Conservation (phyloP, 495 filamentous ascomycete genomes). For the Trichodelitschia bisporula region DNA sequence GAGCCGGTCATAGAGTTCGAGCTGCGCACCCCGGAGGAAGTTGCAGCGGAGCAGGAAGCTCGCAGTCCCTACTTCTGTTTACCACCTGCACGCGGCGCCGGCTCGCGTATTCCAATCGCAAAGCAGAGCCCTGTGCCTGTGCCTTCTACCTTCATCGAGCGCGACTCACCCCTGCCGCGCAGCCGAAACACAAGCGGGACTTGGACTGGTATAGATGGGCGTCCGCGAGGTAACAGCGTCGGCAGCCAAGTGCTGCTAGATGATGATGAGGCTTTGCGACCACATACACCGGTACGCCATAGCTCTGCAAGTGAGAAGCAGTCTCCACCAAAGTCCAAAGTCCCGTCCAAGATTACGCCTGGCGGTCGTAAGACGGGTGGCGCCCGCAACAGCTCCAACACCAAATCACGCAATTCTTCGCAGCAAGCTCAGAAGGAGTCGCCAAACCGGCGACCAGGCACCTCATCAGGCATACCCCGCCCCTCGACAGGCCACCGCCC, state of each 20-base stretch:
- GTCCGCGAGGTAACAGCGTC: constrained; percentile 49
- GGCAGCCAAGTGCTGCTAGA: constrained; percentile 31
- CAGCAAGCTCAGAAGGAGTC: constrained; percentile 8
- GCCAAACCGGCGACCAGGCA: constrained; percentile 30
- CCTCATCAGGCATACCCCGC: constrained; percentile 27
- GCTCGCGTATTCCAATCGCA: constrained; percentile 64
- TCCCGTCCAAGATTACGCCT: constrained; percentile 10
- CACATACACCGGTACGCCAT: constrained; percentile 10
- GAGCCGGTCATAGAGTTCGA: constrained; percentile 32
- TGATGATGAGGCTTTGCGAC: constrained; percentile 17
- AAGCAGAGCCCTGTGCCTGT: constrained; percentile 57
- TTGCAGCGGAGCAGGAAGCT: constrained; percentile 32
- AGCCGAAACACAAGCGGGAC: constrained; percentile 27
- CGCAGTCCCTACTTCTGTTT: too few relatives aligned
- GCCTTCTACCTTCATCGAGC: constrained; percentile 39
- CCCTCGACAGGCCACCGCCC: constrained; percentile 35
- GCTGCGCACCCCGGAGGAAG: constrained; percentile 57
- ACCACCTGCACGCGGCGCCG: constrained; percentile 19
- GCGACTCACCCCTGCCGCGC: constrained; percentile 40
- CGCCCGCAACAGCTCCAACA: constrained; percentile 6
- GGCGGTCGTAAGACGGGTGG: constrained; percentile 11
- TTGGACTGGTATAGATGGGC: constrained; percentile 29
- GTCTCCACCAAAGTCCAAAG: constrained; percentile 15
- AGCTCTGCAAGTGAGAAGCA: constrained; percentile 19
- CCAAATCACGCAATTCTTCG: constrained; percentile 17